Conservation (phyloP, 2,329 filamentous ascomycete genomes). For the Neobulgaria alba region DNA sequence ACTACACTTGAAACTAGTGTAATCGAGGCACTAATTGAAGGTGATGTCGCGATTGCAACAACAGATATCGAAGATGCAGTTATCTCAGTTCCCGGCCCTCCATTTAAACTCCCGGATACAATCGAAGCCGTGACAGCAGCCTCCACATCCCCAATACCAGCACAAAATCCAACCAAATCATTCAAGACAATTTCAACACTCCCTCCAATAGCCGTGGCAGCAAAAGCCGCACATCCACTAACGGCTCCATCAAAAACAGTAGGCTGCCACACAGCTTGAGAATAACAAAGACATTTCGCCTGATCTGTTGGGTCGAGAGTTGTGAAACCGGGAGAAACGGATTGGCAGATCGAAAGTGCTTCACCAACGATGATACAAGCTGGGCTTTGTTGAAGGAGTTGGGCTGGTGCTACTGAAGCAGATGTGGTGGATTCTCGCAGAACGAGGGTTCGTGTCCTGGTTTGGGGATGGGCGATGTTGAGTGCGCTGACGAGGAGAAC, state of each 20-base stretch:
- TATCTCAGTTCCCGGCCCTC: too few species aligned
- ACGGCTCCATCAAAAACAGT: conserved; percentile 12
- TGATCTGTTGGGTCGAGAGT: conserved; percentile 3
- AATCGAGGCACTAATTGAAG: background rate
- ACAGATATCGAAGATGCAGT: background rate
- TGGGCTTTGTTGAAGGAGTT: background rate
- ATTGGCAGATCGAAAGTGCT: conserved; percentile 9
- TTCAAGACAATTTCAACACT: background rate
- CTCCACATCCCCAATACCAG: background rate
- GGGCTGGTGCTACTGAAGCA: background rate
- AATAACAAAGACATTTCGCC: conserved; percentile 18
- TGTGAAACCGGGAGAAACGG: conserved; percentile 9
- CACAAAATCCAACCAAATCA: background rate
- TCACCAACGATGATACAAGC: background rate
- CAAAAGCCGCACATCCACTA: conserved; percentile 9
- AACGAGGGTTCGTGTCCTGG: background rate
- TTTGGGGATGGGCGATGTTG: too few species aligned
- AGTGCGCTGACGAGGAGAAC: too few species aligned
- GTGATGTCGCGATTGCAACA: background rate
- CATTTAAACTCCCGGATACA: too few species aligned
- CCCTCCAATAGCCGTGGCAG: conserved; percentile 4
- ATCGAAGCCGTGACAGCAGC: background rate
- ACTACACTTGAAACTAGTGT: background rate
- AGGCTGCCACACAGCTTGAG: conserved; percentile 9
- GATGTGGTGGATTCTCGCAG: background rate